A percentile compares a stretch with the other conserved stretches of the same genome.
Evolutionary conservation across 306 rosid genomes (phyloP).

Genomic region (Acacia acuminata): DNA sequence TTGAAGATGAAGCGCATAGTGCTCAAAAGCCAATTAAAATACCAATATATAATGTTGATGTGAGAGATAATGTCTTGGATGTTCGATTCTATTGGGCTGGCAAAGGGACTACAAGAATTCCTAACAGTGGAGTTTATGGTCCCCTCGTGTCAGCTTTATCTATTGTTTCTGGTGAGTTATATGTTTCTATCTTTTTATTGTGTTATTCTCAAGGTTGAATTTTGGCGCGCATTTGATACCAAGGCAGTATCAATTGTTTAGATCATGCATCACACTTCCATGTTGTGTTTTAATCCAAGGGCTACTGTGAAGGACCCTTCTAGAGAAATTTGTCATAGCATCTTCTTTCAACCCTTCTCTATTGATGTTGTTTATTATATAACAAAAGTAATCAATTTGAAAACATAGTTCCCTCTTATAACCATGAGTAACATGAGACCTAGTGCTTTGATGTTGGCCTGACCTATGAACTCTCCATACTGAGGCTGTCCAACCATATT

Average conservation of each 20-base stretch:
- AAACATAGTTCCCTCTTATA: background rate
- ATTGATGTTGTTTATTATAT: background rate
- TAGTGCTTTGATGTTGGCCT: background rate
- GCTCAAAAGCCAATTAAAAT: conserved; percentile 40
- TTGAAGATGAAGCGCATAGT: conserved; percentile 41
- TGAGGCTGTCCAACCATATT: background rate
- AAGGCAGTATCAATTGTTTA: conserved; percentile 1
- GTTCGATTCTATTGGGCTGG: conserved; percentile 70
- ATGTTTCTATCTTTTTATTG: conserved; percentile 2
- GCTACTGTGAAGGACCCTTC: background rate
- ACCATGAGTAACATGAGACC: background rate
- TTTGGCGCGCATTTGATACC: background rate
- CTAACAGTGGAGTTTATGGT: conserved; percentile 57
- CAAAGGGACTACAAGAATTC: conserved; percentile 60
- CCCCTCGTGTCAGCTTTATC: conserved; percentile 70
- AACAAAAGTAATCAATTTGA: background rate
- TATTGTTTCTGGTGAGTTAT: conserved; percentile 59
- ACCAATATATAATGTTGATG: conserved; percentile 37
- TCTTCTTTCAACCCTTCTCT: background rate
- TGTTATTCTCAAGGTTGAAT: background rate
- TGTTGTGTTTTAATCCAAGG: background rate
- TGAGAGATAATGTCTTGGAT: conserved; percentile 38
- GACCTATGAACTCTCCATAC: background rate
- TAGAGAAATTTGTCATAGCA: conserved; percentile 12
- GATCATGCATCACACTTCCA: background rate